phyloP scores from a whole-genome alignment of 169 alveolate species.

The Eimeria falciformis region DNA sequence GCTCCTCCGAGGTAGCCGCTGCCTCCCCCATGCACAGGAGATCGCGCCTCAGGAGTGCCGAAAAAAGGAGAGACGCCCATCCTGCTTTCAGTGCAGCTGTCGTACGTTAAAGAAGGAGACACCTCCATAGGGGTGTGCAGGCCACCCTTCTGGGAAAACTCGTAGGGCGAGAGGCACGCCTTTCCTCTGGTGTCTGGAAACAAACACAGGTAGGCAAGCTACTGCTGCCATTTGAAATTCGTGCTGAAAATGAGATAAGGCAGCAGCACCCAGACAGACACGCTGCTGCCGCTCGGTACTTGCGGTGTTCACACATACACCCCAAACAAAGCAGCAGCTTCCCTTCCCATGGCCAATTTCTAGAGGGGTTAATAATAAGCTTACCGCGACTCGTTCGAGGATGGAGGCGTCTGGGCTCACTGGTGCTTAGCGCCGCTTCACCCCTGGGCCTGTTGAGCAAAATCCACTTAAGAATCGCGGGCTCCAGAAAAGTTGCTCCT shows the following conservation, averaged over 20 bases:
- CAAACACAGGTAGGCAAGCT: no score
- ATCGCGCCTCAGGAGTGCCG: not conserved
- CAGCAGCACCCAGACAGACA: no score
- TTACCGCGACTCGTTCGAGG: no score
- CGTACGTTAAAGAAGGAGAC: slow-evolving; percentile 12
- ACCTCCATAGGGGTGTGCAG: not conserved
- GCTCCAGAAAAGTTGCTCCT: slow-evolving; percentile 3
- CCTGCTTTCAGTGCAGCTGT: slow-evolving; percentile 34
- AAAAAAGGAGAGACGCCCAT: not conserved
- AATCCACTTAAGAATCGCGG: slow-evolving; percentile 13
- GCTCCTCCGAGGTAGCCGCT: not conserved
- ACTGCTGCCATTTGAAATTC: no score
- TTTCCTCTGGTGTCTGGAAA: not conserved
- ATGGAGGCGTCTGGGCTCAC: not conserved
- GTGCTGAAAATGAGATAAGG: no score
- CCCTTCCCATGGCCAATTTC: no score
- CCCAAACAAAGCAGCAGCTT: no score
- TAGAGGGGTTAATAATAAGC: no score
- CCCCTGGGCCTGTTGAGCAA: not conserved
- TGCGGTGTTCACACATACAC: no score
- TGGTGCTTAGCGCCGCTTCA: not conserved
- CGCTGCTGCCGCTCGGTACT: no score
- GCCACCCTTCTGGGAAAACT: not conserved
- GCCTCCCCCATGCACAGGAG: slow-evolving; percentile 1
- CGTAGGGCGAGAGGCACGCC: not conserved